Conservation (phyloP, 176 grass and related monocot species). For the Lolium rigidum region DNA sequence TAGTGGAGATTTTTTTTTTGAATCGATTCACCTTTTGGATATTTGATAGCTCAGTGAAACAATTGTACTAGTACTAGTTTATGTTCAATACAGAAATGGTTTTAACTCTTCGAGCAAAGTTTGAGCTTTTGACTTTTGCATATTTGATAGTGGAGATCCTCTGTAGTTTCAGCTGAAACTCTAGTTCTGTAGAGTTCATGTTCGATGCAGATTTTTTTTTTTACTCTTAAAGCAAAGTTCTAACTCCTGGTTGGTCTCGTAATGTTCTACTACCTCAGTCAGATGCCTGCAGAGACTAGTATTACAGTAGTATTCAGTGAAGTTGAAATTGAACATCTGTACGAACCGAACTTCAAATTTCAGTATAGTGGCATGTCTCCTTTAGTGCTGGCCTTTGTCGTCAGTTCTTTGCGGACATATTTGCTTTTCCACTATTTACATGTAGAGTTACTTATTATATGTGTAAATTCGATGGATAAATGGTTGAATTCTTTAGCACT, state of each 20-base stretch:
- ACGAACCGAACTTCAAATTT: neutral
- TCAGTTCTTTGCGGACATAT: neutral
- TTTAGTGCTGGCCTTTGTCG: neutral
- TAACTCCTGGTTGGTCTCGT: neutral
- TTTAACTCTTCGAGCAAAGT: too few species aligned
- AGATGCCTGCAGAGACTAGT: neutral
- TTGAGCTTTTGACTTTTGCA: neutral
- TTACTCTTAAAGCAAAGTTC: neutral
- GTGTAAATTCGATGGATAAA: neutral
- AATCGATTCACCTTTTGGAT: neutral
- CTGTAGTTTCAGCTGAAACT: neutral
- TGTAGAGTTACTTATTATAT: neutral
- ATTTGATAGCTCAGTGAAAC: neutral
- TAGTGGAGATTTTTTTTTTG: neutral
- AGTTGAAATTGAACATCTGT: neutral
- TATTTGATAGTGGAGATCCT: neutral
- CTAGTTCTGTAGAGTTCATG: neutral
- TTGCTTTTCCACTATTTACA: neutral
- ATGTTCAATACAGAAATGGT: too few species aligned
- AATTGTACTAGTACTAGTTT: too few species aligned
- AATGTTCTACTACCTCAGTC: neutral
- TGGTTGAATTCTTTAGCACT: constrained; percentile 12
- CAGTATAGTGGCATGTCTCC: neutral
- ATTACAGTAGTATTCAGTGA: neutral
- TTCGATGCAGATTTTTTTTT: neutral